A percentile compares a stretch with the other conserved stretches of the same genome.
Conservation (phyloP, 495 filamentous ascomycete genomes). For the Aspergillus bertholletiae region DNA sequence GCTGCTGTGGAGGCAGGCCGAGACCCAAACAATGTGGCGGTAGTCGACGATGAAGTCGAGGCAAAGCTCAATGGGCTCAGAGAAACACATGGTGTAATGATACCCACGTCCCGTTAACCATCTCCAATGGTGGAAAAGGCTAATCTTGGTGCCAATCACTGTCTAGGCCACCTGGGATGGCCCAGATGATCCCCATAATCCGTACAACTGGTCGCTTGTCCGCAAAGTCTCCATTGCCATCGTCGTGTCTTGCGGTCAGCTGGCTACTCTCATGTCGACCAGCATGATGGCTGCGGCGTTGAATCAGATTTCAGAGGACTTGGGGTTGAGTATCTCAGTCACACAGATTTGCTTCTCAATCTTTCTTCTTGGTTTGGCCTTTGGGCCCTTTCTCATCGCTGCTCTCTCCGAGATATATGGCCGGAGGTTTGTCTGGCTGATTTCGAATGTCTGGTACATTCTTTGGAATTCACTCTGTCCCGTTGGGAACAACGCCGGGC, state of each 20-base stretch:
- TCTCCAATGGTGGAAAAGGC: background rate
- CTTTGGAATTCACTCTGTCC: slow-evolving; percentile 3
- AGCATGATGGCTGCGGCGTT: slow-evolving; percentile 5
- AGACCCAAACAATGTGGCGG: background rate
- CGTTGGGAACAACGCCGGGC: background rate
- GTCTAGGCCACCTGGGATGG: slow-evolving; percentile 4
- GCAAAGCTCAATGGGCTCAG: background rate
- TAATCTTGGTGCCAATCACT: background rate
- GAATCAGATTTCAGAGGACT: background rate
- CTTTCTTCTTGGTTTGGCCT: background rate
- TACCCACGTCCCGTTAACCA: background rate
- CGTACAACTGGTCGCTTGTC: background rate
- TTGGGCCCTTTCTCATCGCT: background rate
- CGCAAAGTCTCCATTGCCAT: slow-evolving; percentile 1
- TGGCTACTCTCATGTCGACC: background rate
- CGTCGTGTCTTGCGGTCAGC: background rate
- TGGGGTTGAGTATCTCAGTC: background rate
- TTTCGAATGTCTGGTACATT: background rate
- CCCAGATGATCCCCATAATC: background rate
- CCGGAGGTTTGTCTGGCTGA: background rate
- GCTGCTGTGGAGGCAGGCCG: background rate
- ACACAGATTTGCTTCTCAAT: background rate
- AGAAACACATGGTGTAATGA: background rate
- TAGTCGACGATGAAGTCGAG: background rate
- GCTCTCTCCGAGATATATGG: slow-evolving; percentile 3